Percentiles rank a stretch among this genome's conserved stretches.
Conservation (phyloP, 179 eudicot genomes). For the Beta corolliflora region DNA sequence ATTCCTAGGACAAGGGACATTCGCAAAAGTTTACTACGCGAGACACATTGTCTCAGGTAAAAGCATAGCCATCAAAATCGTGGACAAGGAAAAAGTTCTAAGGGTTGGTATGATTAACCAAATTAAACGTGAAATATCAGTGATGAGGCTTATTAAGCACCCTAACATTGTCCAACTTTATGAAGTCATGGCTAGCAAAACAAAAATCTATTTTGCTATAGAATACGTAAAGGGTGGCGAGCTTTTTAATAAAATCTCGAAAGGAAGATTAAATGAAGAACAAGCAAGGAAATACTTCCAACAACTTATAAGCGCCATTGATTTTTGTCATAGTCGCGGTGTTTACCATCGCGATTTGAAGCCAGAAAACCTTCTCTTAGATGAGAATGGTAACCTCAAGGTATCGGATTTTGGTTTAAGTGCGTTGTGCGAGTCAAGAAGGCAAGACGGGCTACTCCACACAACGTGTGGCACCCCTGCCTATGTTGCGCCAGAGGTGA, state of each 20-base stretch:
- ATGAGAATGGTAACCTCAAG: slow-evolving; percentile 63
- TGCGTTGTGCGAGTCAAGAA: slow-evolving; percentile 52
- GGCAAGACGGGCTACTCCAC: slow-evolving; percentile 76
- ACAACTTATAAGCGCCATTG: slow-evolving; percentile 70
- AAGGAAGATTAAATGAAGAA: slow-evolving; percentile 64
- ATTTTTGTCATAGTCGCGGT: slow-evolving; percentile 83
- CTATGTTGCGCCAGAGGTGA: slow-evolving; percentile 84
- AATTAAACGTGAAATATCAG: slow-evolving; percentile 79
- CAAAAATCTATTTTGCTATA: slow-evolving; percentile 78
- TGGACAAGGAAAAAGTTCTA: slow-evolving; percentile 64
- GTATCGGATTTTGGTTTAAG: slow-evolving; percentile 78
- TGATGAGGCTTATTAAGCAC: slow-evolving; percentile 67
- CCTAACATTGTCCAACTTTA: slow-evolving; percentile 74
- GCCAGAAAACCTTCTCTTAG: slow-evolving; percentile 78
- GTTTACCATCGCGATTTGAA: slow-evolving; percentile 86
- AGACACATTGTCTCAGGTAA: slow-evolving; percentile 45
- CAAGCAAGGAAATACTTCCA: slow-evolving; percentile 66
- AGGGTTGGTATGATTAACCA: slow-evolving; percentile 64
- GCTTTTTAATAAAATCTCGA: slow-evolving; percentile 59
- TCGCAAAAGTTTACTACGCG: slow-evolving; percentile 72
- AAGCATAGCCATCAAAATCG: slow-evolving; percentile 66
- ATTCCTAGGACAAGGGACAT: slow-evolving; percentile 73
- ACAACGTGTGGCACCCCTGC: slow-evolving; percentile 95
- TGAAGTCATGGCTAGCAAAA: slow-evolving; percentile 85
- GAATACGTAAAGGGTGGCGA: slow-evolving; percentile 83